These are phyloP conservation scores for Balansia obtecta DNA, from an alignment of 2,329 filamentous ascomycete genomes.

Conservation along the genomic window DNA sequence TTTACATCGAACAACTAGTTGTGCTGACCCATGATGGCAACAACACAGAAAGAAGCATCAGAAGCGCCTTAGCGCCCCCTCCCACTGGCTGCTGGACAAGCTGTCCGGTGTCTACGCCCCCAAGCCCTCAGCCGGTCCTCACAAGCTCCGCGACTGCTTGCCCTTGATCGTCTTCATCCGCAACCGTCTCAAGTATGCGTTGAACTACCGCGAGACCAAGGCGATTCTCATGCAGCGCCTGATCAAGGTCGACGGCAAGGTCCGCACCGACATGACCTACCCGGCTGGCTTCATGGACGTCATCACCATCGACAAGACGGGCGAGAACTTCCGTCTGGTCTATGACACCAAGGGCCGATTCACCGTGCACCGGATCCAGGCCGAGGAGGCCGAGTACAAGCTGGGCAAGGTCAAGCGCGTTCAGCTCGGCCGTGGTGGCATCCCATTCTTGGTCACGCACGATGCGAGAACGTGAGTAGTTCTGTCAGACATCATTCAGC, in stretches of 20 bases:
- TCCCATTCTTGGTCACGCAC: conserved; percentile 99
- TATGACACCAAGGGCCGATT: conserved; percentile 99
- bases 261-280: conserved; percentile 97
- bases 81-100: conserved; percentile 99
- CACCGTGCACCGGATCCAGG: conserved; percentile 98
- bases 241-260: conserved; percentile 99
- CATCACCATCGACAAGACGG: conserved; percentile 98
- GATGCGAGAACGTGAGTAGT: conserved; percentile 99
- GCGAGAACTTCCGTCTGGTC: conserved; percentile 99
- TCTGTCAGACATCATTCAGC: conserved; percentile 96
- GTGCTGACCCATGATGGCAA: conserved; percentile 1
- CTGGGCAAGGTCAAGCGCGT: conserved; percentile 99
- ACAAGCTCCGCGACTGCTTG: conserved; percentile 99
- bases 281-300: conserved; percentile 99
- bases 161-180: conserved; percentile 98
- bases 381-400: conserved; percentile 99
- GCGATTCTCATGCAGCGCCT: conserved; percentile 99
- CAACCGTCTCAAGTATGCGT: conserved; percentile 95
- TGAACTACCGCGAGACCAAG: conserved; percentile 96
- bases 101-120: conserved; percentile 81
- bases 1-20: background rate
- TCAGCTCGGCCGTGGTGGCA: conserved; percentile 97
- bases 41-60: conserved; percentile 88
- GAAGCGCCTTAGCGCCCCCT: conserved; percentile 98
- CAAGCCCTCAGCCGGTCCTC: conserved; percentile 68